Evolutionary conservation across 1,139 yeast species (phyloP), one percentile per base, ranked within the genome.

Genomic region (Suhomyces bolitotheri): DNA sequence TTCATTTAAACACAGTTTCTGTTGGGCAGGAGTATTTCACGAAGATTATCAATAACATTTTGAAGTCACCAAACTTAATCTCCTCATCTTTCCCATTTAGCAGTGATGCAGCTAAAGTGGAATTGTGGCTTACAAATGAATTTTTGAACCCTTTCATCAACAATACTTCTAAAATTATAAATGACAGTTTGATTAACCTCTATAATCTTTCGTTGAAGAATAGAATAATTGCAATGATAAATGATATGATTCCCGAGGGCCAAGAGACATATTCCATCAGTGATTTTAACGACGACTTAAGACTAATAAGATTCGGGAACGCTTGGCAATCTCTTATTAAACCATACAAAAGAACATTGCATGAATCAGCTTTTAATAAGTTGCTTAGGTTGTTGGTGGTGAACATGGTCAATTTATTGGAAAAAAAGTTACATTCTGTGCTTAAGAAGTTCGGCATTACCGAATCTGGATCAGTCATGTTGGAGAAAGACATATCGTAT

Each of bases 401-500:
- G 7, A 71, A 71, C 58, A 69, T 54, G 60, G 80, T 51, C 45
- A 73, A 44, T 43, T 53, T 80, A 26, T 53, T 87, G 4, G 96
- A 90, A 51, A 72, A 76, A 47, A 80, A 81, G 49, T 66, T 92
- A 26, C 76, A 89, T 76, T 47, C 69, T 4, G 67, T 86, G 28
- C 76, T 82, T 40, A 78, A 79, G 35, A 77, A 73, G 40, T 66
- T 59, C 44, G 60, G 56, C 41, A 79, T 88, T 43, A 89, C 86
- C 50, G 95, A 86, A 47, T 63, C 86, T 32, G 97, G 97, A 0
- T 82, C 95, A 0, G 73, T 89, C 22, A 83, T 82, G 45, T 65
- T 94, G 34, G 98, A 94, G 49, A 78, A 86, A 41, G 97, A 90
- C 56, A 64, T 90, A 29, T 80, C 92, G 25, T 70, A 77, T 30